These are phyloP conservation scores for Lathyrus sativus DNA, from an alignment of 306 rosid genomes.

Conservation along the genomic window DNA sequence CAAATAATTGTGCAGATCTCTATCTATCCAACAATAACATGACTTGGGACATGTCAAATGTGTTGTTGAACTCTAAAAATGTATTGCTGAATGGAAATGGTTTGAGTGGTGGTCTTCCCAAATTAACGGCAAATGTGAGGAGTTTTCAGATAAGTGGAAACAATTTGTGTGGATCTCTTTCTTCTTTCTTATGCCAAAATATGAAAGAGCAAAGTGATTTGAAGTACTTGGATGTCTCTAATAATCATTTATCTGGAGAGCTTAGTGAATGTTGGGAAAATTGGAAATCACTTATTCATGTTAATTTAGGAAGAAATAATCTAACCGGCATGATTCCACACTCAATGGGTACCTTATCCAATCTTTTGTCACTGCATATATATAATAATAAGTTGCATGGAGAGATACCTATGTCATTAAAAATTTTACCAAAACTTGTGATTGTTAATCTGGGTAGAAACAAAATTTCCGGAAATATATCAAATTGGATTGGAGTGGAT, in stretches of 20 bases:
- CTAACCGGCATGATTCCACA: constrained; percentile 3
- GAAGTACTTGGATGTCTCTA: neutral
- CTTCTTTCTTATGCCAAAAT: constrained; percentile 1
- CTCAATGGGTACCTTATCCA: neutral
- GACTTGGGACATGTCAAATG: neutral
- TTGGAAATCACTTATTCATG: neutral
- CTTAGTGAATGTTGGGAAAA: neutral
- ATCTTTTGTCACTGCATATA: neutral
- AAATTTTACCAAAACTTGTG: neutral
- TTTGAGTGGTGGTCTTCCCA: constrained; percentile 5
- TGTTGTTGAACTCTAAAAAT: constrained; percentile 1
- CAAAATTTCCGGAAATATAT: neutral
- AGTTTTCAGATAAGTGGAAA: accelerated
- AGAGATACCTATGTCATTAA: neutral
- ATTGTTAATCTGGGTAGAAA: neutral
- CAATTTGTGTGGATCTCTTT: neutral
- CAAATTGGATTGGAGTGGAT: neutral
- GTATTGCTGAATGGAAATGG: neutral
- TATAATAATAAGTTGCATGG: neutral
- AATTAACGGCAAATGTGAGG: constrained; percentile 8
- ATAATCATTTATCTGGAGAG: neutral
- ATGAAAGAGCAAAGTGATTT: neutral
- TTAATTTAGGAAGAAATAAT: neutral
- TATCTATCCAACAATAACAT: neutral
- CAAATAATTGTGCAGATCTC: accelerated